Base-by-base conservation (phyloP, 208 protist species). In the Trichomonas vaginalis region DNA sequence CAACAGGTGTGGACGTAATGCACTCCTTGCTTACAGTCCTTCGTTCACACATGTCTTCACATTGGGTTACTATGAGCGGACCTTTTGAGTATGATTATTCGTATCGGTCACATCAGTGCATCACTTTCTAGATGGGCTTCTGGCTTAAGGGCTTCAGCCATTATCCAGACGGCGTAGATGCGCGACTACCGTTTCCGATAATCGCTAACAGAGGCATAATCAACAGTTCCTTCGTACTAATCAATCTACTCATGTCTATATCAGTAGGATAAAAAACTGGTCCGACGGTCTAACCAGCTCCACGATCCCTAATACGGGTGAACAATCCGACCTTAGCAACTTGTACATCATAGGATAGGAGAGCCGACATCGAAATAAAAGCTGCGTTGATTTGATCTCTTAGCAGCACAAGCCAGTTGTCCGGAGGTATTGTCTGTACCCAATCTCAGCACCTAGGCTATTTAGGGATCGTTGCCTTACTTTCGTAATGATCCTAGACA, bases 221-320 rank as follows among this genome's bases (percentile, higher is more conserved):
- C 96, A 96, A 95, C 35, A 96, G 97, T 97, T 97, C 96, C 96
- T 95, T 97, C n/a, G n/a, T n/a, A n/a, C n/a, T n/a, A n/a, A n/a
- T n/a, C n/a, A n/a, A n/a, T n/a, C n/a, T n/a, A n/a, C n/a, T n/a
- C n/a, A n/a, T 95, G 96, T 96, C 96, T 96, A 97, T 97, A 98
- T 97, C 96, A 96, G 98, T 98, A 98, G 98, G 97, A 97, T 97
- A 98, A 98, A 97, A 97, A 98, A 97, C 97, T 97, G 98, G 97
- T 98, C 97, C 97, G 98, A 97, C 97, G 97, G 98, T 97, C 98
- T 98, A 98, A 97, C 97, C 97, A 97, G 97, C 96, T 97, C 98
- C 97, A 98, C 97, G 97, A 97, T 98, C 97, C 97, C 97, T 98
- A 96, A 97, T 97, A 97, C 97, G 95, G n/a, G n/a, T n/a, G n/a